Evolutionary conservation across 768 basidiomycete species (phyloP), one percentile per base, ranked within the genome.

Genomic region (Hydnum rufescens): DNA sequence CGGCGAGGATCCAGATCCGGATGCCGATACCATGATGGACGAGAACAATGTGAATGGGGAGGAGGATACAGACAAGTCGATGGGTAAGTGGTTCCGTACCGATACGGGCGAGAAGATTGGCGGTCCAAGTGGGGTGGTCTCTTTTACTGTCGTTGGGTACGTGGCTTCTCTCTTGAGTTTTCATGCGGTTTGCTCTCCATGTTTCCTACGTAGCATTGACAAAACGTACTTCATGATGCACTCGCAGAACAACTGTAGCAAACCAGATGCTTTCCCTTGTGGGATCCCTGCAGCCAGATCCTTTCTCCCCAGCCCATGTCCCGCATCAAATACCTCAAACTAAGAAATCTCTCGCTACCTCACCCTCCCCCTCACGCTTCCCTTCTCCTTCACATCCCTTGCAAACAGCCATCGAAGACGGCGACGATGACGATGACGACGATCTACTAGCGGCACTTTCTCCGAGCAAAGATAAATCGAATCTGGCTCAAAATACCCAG

Each of bases 251-350:
- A 54, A 89, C 80, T 13, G 76, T 90, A 31, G 87, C 88, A 30
- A 92, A 95, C 60, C 82, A 92, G 61, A 92, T 93, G 87, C 67
- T 95, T 19, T 92, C 88, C 2, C 66, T 95, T 8, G 71, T 85
- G 29, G 89, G 89, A 5, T 89, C 87, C 2, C 69, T 90, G 54
- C 83, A 85, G 58, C 63, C 67, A 3, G 77, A 86, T 26, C 49
- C 49, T 28, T 50, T 32, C 49, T 32, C 32, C 23, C 55, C 34
- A 1, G 34, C n/a, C 22, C 55, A 47, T 1, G 13, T 1, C 1
- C 34, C 34, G n/a, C n/a, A n/a, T n/a, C n/a, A n/a, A n/a, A n/a
- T n/a, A n/a, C n/a, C n/a, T n/a, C n/a, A n/a, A n/a, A n/a, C n/a
- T n/a, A n/a, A n/a, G n/a, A n/a, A n/a, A n/a, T n/a, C n/a, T n/a